These are phyloP conservation scores for Globisporangium spiculum DNA, from an alignment of 352 stramenopile species.

Conservation along the genomic window DNA sequence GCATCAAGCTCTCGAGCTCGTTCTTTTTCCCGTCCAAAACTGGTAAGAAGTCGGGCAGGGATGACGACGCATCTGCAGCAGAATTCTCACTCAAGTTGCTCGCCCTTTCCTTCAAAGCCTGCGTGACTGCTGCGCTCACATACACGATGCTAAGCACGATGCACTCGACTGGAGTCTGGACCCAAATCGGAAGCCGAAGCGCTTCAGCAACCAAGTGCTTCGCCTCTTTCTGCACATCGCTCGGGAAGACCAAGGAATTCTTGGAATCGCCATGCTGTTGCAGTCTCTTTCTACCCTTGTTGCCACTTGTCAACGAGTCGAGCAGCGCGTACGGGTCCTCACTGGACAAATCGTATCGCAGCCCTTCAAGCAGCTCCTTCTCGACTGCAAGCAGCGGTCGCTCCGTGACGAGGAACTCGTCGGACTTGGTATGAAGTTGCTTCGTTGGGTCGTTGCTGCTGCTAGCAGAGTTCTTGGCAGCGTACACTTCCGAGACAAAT, in stretches of 20 bases:
- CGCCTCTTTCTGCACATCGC: conserved; percentile 63
- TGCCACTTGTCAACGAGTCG: conserved; percentile 56
- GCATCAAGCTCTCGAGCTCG: conserved; percentile 37
- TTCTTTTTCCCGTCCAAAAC: conserved; percentile 39
- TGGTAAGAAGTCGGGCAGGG: conserved; percentile 47
- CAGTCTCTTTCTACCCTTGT: conserved; percentile 39
- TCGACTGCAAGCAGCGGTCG: conserved; percentile 62
- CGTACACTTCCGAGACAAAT: conserved; percentile 76
- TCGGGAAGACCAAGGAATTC: conserved; percentile 21
- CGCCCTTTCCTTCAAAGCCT: conserved; percentile 28
- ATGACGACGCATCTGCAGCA: background rate
- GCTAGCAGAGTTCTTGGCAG: conserved; percentile 36
- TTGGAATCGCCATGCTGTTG: conserved; percentile 9
- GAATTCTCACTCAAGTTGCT: background rate
- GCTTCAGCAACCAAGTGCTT: conserved; percentile 59
- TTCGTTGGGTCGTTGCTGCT: conserved; percentile 19
- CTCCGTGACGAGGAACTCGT: conserved; percentile 50
- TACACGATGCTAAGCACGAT: conserved; percentile 70
- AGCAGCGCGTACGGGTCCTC: conserved; percentile 70
- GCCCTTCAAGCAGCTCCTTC: conserved; percentile 58
- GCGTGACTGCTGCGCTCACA: conserved; percentile 51
- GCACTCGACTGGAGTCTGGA: conserved; percentile 53
- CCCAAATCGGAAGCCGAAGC: conserved; percentile 63
- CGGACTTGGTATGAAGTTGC: conserved; percentile 27
- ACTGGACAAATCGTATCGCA: conserved; percentile 72